These are phyloP conservation scores for Lumnitzera racemosa DNA, from an alignment of 345 rosid genomes.

Conservation along the genomic window DNA sequence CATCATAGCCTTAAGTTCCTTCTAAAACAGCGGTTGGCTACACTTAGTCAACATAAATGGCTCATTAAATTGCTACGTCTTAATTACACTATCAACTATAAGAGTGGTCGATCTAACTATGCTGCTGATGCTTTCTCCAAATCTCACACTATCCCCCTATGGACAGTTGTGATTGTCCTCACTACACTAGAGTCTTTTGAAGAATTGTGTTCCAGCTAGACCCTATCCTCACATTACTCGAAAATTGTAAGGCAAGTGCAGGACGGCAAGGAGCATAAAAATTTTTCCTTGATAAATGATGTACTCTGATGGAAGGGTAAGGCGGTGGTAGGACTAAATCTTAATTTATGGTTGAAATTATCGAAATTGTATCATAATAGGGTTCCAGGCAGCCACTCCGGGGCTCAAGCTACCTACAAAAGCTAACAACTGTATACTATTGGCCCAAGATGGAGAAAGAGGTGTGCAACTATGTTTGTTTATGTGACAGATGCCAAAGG, in stretches of 20 bases:
- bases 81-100: neutral
- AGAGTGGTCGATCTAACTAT: neutral
- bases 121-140: conserved; percentile 1
- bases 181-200: no score
- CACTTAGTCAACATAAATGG: conserved; percentile 3
- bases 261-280: neutral
- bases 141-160: neutral
- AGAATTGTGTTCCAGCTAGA: no score
- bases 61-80: neutral
- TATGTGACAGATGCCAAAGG: neutral
- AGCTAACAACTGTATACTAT: neutral
- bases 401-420: no score
- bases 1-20: conserved; percentile 1
- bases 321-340: neutral
- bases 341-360: neutral
- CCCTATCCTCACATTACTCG: no score
- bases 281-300: neutral
- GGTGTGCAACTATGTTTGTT: neutral
- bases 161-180: no score
- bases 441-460: neutral
- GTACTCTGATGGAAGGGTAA: neutral
- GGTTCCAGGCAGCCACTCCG: no score
- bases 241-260: no score
- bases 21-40: neutral
- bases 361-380: no score